Conservation (phyloP, 192 early-diverging fungal genomes). For the Mortierella hygrophila region DNA sequence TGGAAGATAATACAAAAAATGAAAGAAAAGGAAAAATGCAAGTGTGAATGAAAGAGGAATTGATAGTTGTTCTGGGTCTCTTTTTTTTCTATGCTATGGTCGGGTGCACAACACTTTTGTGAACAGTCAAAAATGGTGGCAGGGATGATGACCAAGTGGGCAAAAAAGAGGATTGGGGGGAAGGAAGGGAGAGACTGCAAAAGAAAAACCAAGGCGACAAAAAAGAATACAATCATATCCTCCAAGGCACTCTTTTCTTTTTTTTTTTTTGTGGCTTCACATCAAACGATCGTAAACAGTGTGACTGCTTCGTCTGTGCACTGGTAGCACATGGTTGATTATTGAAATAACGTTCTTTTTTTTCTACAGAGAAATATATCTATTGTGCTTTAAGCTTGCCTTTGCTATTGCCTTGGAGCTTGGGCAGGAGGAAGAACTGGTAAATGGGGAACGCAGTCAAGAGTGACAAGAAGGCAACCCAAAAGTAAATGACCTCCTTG, state of each 20-base stretch:
- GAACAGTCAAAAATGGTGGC: constrained; percentile 8
- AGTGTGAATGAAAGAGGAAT: background rate
- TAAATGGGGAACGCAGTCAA: constrained; percentile 81
- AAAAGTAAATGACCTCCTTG: constrained; percentile 75
- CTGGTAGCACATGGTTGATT: background rate
- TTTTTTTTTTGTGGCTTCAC: constrained; percentile 25
- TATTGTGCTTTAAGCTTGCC: constrained; percentile 22
- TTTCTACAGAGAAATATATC: background rate
- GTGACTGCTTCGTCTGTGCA: constrained; percentile 25
- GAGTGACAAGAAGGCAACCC: constrained; percentile 71
- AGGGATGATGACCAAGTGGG: background rate
- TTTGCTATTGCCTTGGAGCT: constrained; percentile 23
- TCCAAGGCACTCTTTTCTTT: background rate
- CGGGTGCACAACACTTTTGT: constrained; percentile 3
- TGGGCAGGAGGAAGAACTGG: constrained; percentile 69
- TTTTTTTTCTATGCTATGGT: background rate
- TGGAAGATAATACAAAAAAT: constrained; percentile 10
- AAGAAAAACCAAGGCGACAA: background rate
- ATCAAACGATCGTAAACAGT: constrained; percentile 2
- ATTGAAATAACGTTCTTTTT: background rate
- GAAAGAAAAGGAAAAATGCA: constrained; percentile 19
- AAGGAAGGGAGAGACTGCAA: background rate
- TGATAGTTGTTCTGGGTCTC: background rate
- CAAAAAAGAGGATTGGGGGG: background rate
- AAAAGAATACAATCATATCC: background rate